Conservation (phyloP, 2,329 filamentous ascomycete genomes). For the Trichophaea hybrida region DNA sequence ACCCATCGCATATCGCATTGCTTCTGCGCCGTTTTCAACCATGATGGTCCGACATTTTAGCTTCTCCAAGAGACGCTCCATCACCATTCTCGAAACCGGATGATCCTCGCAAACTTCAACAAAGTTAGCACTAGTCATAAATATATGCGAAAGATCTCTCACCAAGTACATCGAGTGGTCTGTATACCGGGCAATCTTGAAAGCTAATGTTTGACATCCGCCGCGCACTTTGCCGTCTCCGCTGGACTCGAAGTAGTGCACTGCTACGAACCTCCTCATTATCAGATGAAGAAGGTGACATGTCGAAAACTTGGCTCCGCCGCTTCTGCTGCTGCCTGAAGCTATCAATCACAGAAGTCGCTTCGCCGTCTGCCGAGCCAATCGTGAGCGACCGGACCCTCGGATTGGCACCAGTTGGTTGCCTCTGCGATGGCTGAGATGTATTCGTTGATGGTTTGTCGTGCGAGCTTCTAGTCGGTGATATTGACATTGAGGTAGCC, state of each 20-base stretch:
- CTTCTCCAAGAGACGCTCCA: constrained; percentile 95
- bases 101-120: constrained; percentile 78
- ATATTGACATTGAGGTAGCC: constrained; percentile 8
- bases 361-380: constrained; percentile 82
- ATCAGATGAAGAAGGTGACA: constrained; percentile 93
- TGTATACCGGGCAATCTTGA: constrained; percentile 69
- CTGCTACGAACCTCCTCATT: constrained; percentile 91
- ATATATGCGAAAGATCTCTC: neutral
- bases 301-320: constrained; percentile 84
- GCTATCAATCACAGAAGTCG: constrained; percentile 49
- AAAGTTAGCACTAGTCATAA: constrained; percentile 8
- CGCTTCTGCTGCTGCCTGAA: constrained; percentile 70
- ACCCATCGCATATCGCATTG: constrained; percentile 82
- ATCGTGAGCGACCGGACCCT: constrained; percentile 81
- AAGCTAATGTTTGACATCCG: constrained; percentile 83
- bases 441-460: constrained; percentile 35
- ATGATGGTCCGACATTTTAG: constrained; percentile 87
- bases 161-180: constrained; percentile 70
- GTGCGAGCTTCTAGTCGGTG: constrained; percentile 16
- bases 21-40: constrained; percentile 78
- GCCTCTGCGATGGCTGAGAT: constrained; percentile 30
- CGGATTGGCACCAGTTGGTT: constrained; percentile 34
- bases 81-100: constrained; percentile 91
- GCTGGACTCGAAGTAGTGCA: constrained; percentile 77
- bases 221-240: constrained; percentile 87